These are phyloP conservation scores for Pilatotrama ljubarskyi DNA, from an alignment of 768 basidiomycete genomes.

Conservation along the genomic window DNA sequence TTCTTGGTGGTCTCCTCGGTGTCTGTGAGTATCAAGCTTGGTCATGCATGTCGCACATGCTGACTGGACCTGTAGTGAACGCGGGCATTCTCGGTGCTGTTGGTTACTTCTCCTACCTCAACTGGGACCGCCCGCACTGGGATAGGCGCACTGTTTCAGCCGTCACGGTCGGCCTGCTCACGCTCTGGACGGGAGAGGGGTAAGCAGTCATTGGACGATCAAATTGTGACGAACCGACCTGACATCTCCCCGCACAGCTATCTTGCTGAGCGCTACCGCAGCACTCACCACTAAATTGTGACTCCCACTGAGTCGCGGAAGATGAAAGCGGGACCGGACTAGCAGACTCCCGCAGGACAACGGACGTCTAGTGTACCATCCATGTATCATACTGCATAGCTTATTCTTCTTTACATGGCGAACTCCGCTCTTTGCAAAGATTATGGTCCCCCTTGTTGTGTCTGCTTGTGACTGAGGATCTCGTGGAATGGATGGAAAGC, in stretches of 20 bases:
- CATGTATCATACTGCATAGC: slow-evolving; percentile 6
- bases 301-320: neutral
- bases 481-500: too few relatives aligned
- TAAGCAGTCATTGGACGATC: slow-evolving; percentile 34
- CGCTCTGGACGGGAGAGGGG: slow-evolving; percentile 70
- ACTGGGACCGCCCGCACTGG: slow-evolving; percentile 69
- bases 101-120: slow-evolving; percentile 61
- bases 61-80: slow-evolving; percentile 48
- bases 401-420: neutral
- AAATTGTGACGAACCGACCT: neutral
- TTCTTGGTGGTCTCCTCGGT: slow-evolving; percentile 65
- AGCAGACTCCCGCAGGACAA: neutral
- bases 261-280: slow-evolving; percentile 42
- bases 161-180: slow-evolving; percentile 56
- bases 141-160: slow-evolving; percentile 61
- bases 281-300: slow-evolving; percentile 25
- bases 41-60: neutral
- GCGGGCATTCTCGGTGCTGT: slow-evolving; percentile 59
- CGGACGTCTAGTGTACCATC: neutral
- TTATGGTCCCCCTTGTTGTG: too few relatives aligned
- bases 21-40: slow-evolving; percentile 42
- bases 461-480: too few relatives aligned
- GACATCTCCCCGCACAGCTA: slow-evolving; percentile 30
- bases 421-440: too few relatives aligned
- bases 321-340: neutral